phyloP scores from a whole-genome alignment of 106 monocot genomes.

The Iris macrosiphon region DNA sequence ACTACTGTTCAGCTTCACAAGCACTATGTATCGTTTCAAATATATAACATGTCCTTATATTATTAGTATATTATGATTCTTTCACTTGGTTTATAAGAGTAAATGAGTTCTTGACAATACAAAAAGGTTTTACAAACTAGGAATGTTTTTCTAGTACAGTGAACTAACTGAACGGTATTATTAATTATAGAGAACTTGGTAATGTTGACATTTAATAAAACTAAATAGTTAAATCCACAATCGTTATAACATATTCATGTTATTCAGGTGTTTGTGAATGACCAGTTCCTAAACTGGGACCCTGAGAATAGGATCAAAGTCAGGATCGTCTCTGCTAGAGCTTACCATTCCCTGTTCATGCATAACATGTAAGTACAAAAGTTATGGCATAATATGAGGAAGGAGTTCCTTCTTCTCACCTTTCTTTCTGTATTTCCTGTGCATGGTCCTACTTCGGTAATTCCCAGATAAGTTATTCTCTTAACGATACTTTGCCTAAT shows the following conservation, averaged over 20 bases:
- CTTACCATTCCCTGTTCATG: slow-evolving; percentile 99
- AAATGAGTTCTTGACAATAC: too few species aligned
- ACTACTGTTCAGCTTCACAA: not conserved
- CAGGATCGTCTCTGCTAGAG: slow-evolving; percentile 91
- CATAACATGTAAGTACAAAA: slow-evolving; percentile 87
- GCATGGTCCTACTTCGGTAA: slow-evolving; percentile 5
- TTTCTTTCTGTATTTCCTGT: slow-evolving; percentile 5
- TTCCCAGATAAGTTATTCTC: slow-evolving; percentile 50
- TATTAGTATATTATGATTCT: too few species aligned
- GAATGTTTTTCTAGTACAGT: too few species aligned
- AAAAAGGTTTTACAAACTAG: too few species aligned
- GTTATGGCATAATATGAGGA: not conserved
- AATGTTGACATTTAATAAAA: too few species aligned
- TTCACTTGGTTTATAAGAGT: too few species aligned
- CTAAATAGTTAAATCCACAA: not conserved
- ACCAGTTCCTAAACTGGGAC: slow-evolving; percentile 99
- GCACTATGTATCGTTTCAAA: too few species aligned
- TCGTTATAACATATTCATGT: not conserved
- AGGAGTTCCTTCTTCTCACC: slow-evolving; percentile 8
- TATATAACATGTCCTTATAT: too few species aligned
- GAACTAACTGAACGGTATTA: too few species aligned
- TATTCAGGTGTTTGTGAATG: slow-evolving; percentile 88
- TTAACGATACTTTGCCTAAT: slow-evolving; percentile 16
- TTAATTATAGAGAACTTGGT: too few species aligned
- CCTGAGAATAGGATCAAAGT: slow-evolving; percentile 88